Evolutionary conservation across 176 grass and related monocot species (phyloP), one percentile per base, ranked within the genome.

Genomic region (Luzula sylvatica): DNA sequence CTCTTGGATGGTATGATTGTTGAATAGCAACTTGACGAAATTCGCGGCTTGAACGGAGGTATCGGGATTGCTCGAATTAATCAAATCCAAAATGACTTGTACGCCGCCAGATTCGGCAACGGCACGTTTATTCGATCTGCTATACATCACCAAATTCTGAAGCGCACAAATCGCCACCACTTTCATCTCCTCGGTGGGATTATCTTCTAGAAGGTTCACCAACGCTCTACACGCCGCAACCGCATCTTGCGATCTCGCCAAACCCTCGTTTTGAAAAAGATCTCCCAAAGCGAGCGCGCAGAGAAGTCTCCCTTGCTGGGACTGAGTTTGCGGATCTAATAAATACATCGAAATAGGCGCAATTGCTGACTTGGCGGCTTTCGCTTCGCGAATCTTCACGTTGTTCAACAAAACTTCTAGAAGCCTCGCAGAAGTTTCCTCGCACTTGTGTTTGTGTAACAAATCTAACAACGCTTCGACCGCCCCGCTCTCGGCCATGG

Each of bases 141-240:
- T 99, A 55, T 87, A 99, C 82, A 80, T 92, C 55, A 99, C 93
- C 45, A 99, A 82, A 77, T 99, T 99, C 61, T 99, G 93, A 20
- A 99, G 58, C 29, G 93, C 82, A 72, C 93, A 99, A 61, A 99
- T 87, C 51, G 93, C 93, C 68, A 99, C 93, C 46, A 99, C 93
- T 70, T 99, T 99, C 93, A 99, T 99, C 66, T 99, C 93, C 78
- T 99, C 93, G 45, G 93, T 99, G 69, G 93, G 93, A 42, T 99
- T 86, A 45, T 99, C 93, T 87, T 99, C 93, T 12, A 99, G 86
- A 71, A 99, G 93, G 53, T 99, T 99, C 40, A 99, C 86, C 41
- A 99, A 72, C 69, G 93, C 93, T 7, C 93, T 85, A 61, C 93
- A 99, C 57, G 93, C 93, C 41, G 81, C 81, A 46, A 99, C 93